Percentiles rank a stretch among this genome's conserved stretches.
phyloP scores from a whole-genome alignment of 2,329 filamentous ascomycete species.

The Myriosclerotinia duriaeana region DNA sequence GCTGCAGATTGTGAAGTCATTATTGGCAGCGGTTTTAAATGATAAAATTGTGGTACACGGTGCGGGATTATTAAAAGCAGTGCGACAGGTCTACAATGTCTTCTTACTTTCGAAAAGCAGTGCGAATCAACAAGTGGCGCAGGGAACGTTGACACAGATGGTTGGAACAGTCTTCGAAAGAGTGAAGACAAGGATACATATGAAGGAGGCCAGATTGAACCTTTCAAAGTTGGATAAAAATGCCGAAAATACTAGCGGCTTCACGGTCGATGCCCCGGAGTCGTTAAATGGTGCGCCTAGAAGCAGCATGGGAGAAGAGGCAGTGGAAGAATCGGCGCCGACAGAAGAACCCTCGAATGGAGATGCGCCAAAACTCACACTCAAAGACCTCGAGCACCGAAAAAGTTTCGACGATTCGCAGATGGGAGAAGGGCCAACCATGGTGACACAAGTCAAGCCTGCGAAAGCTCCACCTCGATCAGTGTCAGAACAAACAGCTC shows the following conservation, averaged over 20 bases:
- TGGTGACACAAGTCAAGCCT: conserved; percentile 62
- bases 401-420: conserved; percentile 67
- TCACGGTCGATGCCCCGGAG: conserved; percentile 39
- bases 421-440: conserved; percentile 64
- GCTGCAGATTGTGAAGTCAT: conserved; percentile 95
- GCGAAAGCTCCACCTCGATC: conserved; percentile 46
- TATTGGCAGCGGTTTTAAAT: conserved; percentile 91
- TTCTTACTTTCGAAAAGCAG: conserved; percentile 93
- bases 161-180: conserved; percentile 96
- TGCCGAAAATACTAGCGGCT: conserved; percentile 37
- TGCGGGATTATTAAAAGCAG: conserved; percentile 90
- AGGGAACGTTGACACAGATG: conserved; percentile 97
- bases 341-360: conserved; percentile 39
- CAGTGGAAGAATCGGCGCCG: conserved; percentile 32
- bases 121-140: conserved; percentile 93
- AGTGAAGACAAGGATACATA: conserved; percentile 79
- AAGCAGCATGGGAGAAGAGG: conserved; percentile 34
- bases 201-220: conserved; percentile 77
- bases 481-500: conserved; percentile 53
- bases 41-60: conserved; percentile 99
- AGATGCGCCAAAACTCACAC: conserved; percentile 56
- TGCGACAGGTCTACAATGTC: conserved; percentile 98
- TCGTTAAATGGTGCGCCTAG: conserved; percentile 33
- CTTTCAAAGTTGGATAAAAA: conserved; percentile 39
- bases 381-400: conserved; percentile 65